Conservation (phyloP, 1,139 yeast species). For the Pichia sorboxylosa region DNA sequence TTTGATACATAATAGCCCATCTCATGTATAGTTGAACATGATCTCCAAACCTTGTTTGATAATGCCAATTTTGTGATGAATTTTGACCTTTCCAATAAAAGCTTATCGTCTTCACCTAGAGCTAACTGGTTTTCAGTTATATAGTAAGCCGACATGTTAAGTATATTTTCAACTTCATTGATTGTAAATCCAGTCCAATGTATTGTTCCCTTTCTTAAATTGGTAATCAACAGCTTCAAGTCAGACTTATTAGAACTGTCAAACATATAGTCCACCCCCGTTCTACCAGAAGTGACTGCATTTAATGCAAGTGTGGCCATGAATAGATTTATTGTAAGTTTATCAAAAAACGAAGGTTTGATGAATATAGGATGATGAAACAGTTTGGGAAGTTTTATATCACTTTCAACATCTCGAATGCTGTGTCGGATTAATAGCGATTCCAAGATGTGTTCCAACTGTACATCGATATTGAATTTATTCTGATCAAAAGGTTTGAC, state of each 20-base stretch:
- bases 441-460: slow-evolving; percentile 32
- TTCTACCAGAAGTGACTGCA: slow-evolving; percentile 61
- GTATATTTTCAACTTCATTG: slow-evolving; percentile 40
- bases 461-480: slow-evolving; percentile 30
- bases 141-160: slow-evolving; percentile 37
- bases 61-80: slow-evolving; percentile 38
- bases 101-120: slow-evolving; percentile 30
- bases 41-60: slow-evolving; percentile 42
- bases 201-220: slow-evolving; percentile 55
- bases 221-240: slow-evolving; percentile 43
- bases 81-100: slow-evolving; percentile 32
- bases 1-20: slow-evolving; percentile 44
- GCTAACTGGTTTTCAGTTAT: slow-evolving; percentile 26
- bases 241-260: slow-evolving; percentile 46
- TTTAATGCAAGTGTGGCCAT: slow-evolving; percentile 58
- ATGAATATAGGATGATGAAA: slow-evolving; percentile 47
- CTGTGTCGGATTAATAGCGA: slow-evolving; percentile 46
- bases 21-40: slow-evolving; percentile 46
- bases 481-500: slow-evolving; percentile 36
- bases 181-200: slow-evolving; percentile 65
- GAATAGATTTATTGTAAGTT: slow-evolving; percentile 48
- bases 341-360: slow-evolving; percentile 51
- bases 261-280: slow-evolving; percentile 60
- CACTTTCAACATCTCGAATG: slow-evolving; percentile 38
- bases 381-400: slow-evolving; percentile 46